Evolutionary conservation across 1,139 yeast genomes (phyloP).

Genomic region (Taphrina deformans): DNA sequence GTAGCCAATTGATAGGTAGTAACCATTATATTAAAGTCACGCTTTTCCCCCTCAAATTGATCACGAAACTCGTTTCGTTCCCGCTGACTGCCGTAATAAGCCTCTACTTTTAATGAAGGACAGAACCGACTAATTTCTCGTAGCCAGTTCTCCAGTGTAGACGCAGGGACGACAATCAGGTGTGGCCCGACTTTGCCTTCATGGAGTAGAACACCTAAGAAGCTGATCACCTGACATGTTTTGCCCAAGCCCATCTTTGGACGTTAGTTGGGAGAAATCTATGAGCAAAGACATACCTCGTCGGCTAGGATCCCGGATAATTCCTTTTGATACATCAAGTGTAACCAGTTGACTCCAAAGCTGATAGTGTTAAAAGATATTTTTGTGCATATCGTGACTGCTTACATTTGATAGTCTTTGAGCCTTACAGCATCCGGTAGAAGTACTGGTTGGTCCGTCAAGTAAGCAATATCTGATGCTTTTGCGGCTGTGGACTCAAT

Average conservation of each 20-base stretch:
- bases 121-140: conserved; percentile 89
- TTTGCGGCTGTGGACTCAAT: conserved; percentile 34
- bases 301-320: conserved; percentile 94
- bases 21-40: conserved; percentile 70
- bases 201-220: conserved; percentile 78
- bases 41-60: conserved; percentile 51
- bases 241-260: conserved; percentile 61
- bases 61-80: conserved; percentile 85
- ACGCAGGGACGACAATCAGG: conserved; percentile 84
- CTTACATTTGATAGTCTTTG: conserved; percentile 75
- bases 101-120: conserved; percentile 76
- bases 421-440: conserved; percentile 64
- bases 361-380: background rate
- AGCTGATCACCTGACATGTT: conserved; percentile 94
- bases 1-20: conserved; percentile 92
- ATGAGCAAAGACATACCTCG: conserved; percentile 69
- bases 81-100: conserved; percentile 83
- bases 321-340: conserved; percentile 69
- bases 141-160: conserved; percentile 95
- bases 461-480: conserved; percentile 51
- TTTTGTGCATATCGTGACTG: too few species aligned
- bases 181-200: conserved; percentile 66
- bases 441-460: conserved; percentile 68
- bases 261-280: background rate
- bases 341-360: conserved; percentile 93